Base-by-base conservation (phyloP, 768 basidiomycete species). In the Hygrophoropsis aurantiaca region DNA sequence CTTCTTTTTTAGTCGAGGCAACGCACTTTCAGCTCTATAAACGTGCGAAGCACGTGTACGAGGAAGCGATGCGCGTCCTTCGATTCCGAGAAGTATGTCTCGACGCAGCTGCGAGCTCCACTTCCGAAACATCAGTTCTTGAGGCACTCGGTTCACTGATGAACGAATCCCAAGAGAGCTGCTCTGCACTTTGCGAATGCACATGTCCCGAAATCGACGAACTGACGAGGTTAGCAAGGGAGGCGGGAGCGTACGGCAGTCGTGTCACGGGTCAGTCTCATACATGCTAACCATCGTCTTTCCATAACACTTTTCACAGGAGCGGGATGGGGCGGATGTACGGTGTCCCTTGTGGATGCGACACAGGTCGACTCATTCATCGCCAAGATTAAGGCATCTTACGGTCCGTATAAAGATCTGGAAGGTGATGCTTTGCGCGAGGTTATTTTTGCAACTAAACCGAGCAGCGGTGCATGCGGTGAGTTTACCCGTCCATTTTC, bases 241-340 rank as follows among this genome's bases (percentile, higher is more conserved):
- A 78, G 15, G 80, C 84, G 1, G 92, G 92, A 13, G 89, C 90
- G 4, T 78, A 82, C 53, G 93, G 92, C 5, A 84, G 84, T 54
- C 78, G 92, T 20, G 71, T 93, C n/a, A 94, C 93, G 16, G 90
- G 90, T 84, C 9, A 9, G 2, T 18, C 40, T 40, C 16, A 49
- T 34, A 16, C 2, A 18, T 8, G n/a, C 38, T 51, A 24, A 35
- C 42, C 20, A 38, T 23, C 19, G 24, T 27, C 33, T 40, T 26
- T 15, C 4, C 47, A 2, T 11, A 39, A 4, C 27, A 13, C 13
- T 13, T 30, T 30, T 13, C 6, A 7, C 50, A 88, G 87, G 89
- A 23, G 91, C 91, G 0, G 91, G 90, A 3, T 95, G 91, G 91
- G 93, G 93, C 30, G 92, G 92, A 5, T 93, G 90, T 58, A 87